Base-by-base conservation (phyloP, 352 stramenopile species). In the Plasmopara viticola region DNA sequence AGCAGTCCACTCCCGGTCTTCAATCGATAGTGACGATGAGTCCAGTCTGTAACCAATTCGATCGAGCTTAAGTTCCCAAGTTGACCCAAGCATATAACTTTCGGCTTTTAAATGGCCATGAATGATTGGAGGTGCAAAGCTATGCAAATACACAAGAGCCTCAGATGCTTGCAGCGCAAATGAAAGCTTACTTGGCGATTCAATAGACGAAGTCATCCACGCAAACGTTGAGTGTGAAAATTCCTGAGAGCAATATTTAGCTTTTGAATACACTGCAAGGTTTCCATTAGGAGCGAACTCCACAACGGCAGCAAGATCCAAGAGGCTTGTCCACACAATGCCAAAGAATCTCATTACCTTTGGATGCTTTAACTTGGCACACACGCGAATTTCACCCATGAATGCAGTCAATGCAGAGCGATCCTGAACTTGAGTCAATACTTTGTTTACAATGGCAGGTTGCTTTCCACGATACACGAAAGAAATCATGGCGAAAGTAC, bases 381-480 rank as follows among this genome's bases (percentile, higher is more conserved):
- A 84, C 15, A 90, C 48, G 2, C 79, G 76, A 52, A 90, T 87
- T 52, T 87, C 76, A 31, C 83, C 60, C 74, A 83, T 83, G 51
- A 86, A 86, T 13, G 62, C 66, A 13, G 63, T 49, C 48, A 71
- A 58, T 5, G 51, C 44, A 48, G 66, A 53, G 34, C 60, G 58
- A 29, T 49, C 45, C 35, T 58, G 58, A 9, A 34, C 41, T 45
- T 66, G 66, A 44, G 62, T 42, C 10, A 58, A 61, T 9, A 66
- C 44, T 28, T 68, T 66, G 47, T 74, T 74, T 58, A 74, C 66
- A 44, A 74, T 61, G 18, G 62, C 62, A 48, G 68, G 64, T 42
- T 71, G 70, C 38, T 74, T 54, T 4, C 66, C 62, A 20, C 70
- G 56, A 44, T 74, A 48, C 2, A 71, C 66, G 4, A 74, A 48